Conservation (phyloP, 1,284 basidiomycete species). For the Xerocomus amazonicus region DNA sequence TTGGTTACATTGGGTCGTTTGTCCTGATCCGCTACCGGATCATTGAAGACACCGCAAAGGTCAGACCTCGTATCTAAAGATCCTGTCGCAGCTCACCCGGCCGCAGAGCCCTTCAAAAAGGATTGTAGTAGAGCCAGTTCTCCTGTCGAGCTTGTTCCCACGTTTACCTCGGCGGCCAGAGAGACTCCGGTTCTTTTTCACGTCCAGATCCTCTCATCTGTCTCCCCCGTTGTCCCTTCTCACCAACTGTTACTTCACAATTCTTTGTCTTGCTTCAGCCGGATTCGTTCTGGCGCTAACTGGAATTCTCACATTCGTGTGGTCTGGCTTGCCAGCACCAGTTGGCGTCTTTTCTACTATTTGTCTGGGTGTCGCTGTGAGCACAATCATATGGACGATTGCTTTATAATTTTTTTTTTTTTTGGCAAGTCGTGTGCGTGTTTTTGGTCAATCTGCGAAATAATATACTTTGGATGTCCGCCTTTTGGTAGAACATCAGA, state of each 20-base stretch:
- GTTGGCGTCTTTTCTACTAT: constrained; percentile 30
- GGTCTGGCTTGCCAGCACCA: constrained; percentile 17
- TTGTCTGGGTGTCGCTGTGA: constrained; percentile 23
- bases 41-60: constrained; percentile 22
- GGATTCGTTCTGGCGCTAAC: constrained; percentile 27
- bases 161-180: constrained; percentile 1
- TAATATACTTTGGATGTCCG: not conserved
- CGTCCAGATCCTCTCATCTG: not conserved
- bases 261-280: constrained; percentile 20
- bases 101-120: constrained; percentile 9
- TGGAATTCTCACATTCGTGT: constrained; percentile 27
- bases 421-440: constrained; percentile 2
- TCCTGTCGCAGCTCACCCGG: constrained; percentile 6
- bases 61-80: not conserved
- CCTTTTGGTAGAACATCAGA: not conserved
- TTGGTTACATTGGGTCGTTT: constrained; percentile 31
- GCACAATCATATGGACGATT: constrained; percentile 25
- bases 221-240: constrained; percentile 22
- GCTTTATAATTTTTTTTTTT: constrained; percentile 5
- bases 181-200: not conserved
- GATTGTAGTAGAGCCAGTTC: constrained; percentile 20
- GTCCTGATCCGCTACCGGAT: constrained; percentile 25
- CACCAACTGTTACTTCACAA: constrained; percentile 25
- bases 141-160: constrained; percentile 1
- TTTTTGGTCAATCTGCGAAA: not conserved